phyloP scores from a whole-genome alignment of 2,329 filamentous ascomycete genomes.

The Paraphaeosphaeria minitans region DNA sequence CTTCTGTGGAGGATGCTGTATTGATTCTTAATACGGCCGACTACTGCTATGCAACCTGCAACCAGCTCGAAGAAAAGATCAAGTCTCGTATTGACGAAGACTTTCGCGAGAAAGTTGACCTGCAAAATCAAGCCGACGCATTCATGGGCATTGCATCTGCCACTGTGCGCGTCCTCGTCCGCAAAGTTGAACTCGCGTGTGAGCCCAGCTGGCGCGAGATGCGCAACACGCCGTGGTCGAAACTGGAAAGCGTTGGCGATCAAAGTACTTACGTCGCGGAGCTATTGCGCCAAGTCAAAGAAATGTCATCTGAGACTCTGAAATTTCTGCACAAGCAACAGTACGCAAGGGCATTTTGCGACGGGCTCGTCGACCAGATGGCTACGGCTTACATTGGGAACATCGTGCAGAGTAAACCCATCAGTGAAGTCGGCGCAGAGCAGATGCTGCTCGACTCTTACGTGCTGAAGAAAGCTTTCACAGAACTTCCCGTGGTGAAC shows the following conservation, averaged over 20 bases:
- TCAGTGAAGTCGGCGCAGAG: constrained; percentile 92
- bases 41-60: constrained; percentile 94
- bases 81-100: constrained; percentile 86
- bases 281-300: constrained; percentile 74
- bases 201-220: constrained; percentile 95
- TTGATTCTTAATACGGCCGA: constrained; percentile 95
- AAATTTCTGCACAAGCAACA: constrained; percentile 83
- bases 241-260: constrained; percentile 90
- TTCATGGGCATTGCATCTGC: constrained; percentile 95
- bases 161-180: constrained; percentile 81
- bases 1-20: constrained; percentile 75
- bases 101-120: constrained; percentile 73
- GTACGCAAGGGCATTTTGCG: constrained; percentile 92
- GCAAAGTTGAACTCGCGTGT: constrained; percentile 79
- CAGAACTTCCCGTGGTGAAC: constrained; percentile 68
- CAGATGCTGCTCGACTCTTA: constrained; percentile 98
- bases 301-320: constrained; percentile 74
- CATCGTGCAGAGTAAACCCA: constrained; percentile 85
- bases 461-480: constrained; percentile 79
- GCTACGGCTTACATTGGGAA: constrained; percentile 79
- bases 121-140: constrained; percentile 90
- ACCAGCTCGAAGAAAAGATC: constrained; percentile 92
- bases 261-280: constrained; percentile 91
- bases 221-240: constrained; percentile 94
- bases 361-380: constrained; percentile 90